Conservation (phyloP, 208 protist species). For the Leishmania tropica region DNA sequence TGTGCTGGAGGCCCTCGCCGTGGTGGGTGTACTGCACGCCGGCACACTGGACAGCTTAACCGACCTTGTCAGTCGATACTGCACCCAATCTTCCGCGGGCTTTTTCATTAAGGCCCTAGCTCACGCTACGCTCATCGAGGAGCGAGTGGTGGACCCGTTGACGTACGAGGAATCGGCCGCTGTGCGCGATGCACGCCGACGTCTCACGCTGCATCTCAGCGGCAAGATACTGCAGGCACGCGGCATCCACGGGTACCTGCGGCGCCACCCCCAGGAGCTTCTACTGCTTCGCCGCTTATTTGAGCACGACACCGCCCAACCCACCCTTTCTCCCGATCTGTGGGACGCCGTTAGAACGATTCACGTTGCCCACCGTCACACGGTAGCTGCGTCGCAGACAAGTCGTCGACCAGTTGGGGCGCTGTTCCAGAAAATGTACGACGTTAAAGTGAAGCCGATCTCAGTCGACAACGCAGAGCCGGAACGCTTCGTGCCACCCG, state of each 20-base stretch:
- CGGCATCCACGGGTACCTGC: slow-evolving; percentile 17
- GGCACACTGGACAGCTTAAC: slow-evolving; percentile 19
- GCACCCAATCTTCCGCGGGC: not conserved
- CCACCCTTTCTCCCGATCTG: slow-evolving; percentile 41
- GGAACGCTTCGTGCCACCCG: slow-evolving; percentile 67
- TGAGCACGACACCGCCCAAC: slow-evolving; percentile 47
- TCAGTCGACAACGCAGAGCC: slow-evolving; percentile 47
- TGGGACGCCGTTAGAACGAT: slow-evolving; percentile 74
- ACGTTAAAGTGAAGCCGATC: slow-evolving; percentile 60
- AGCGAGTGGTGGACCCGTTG: slow-evolving; percentile 34
- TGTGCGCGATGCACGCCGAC: slow-evolving; percentile 22
- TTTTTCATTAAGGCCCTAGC: slow-evolving; percentile 62
- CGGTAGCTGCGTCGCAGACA: slow-evolving; percentile 12
- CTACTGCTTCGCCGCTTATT: slow-evolving; percentile 67
- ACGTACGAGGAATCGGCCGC: slow-evolving; percentile 24
- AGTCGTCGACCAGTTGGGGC: slow-evolving; percentile 21
- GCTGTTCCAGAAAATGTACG: slow-evolving; percentile 57
- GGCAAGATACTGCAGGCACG: slow-evolving; percentile 14
- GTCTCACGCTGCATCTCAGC: slow-evolving; percentile 25
- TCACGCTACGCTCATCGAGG: slow-evolving; percentile 27
- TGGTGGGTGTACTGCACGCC: slow-evolving; percentile 27
- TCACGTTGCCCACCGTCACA: slow-evolving; percentile 57
- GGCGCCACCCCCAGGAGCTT: slow-evolving; percentile 47
- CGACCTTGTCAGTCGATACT: slow-evolving; percentile 11
- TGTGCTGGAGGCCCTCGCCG: slow-evolving; percentile 29